phyloP scores from a whole-genome alignment of 1,284 basidiomycete genomes.

The Pholiota adiposa region DNA sequence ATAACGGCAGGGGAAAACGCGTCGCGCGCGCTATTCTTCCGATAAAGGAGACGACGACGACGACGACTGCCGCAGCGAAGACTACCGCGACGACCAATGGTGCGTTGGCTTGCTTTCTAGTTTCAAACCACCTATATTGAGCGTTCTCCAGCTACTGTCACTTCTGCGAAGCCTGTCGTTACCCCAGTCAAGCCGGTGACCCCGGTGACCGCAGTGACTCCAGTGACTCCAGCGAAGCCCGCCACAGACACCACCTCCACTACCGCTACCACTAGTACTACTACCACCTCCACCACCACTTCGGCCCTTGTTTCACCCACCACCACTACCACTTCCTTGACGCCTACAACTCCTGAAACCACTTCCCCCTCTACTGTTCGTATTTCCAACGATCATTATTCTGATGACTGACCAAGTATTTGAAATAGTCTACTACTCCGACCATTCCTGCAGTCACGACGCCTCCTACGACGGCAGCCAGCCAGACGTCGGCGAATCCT shows the following conservation, averaged over 20 bases:
- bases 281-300: conserved; percentile 4
- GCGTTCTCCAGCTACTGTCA: neutral
- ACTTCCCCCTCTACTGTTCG: neutral
- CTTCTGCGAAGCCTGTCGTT: neutral
- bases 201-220: neutral
- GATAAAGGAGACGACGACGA: conserved; percentile 2
- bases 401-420: neutral
- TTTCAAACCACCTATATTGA: no score
- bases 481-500: no score
- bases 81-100: no score
- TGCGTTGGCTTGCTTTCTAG: no score
- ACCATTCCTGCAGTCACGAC: neutral
- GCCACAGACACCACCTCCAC: neutral
- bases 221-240: neutral
- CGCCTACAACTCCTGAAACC: neutral
- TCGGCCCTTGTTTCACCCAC: conserved; percentile 2
- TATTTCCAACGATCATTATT: neutral
- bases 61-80: neutral
- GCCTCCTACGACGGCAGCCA: neutral
- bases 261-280: conserved; percentile 1
- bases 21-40: neutral
- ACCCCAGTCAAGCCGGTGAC: neutral
- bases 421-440: neutral
- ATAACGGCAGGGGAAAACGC: conserved; percentile 6
- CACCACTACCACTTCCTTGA: conserved; percentile 5